Evolutionary conservation across 768 basidiomycete genomes (phyloP), one percentile per base, ranked within the genome.

Genomic region (Amyloporia xantha): DNA sequence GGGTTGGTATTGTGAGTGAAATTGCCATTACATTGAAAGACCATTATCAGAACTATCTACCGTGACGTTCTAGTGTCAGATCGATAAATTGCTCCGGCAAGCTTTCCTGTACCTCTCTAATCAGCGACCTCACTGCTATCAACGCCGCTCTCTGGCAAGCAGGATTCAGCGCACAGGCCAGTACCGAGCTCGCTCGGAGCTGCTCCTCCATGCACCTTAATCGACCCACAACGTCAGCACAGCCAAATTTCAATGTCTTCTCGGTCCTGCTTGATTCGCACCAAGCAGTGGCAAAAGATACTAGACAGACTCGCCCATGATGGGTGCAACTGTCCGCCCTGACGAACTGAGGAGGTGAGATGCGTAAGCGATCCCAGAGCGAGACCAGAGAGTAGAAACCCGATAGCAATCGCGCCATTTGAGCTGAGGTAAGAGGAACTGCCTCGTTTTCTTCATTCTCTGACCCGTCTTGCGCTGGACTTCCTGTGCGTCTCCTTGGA

Each of bases 241-340:
- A 58, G 21, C 59, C 44, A 27, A 57, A 56, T 35, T 56, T 37
- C 27, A 59, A 52, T 40, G 58, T 63, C 41, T 53, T 52, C 36
- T 59, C 56, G 37, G 60, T 58, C 35, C 53, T 49, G 20, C 55
- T 55, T 15, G 61, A 66, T 13, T 62, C 58, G 10, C 46, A 41
- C 69, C 71, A 74, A 36, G 65, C 58, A 42, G 59, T 50, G 46
- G 48, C 54, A 71, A 72, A 75, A 26, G 64, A 68, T 24, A 55
- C 48, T 15, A 66, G 30, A 50, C 74, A 75, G 13, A 57, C 59
- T 37, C 60, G 63, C 38, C 49, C 49, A 56, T 73, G 72, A 44
- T 62, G 61, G 41, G 52, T 54, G 59, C 73, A 74, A n/a, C 53
- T 56, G 13, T 59, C 57, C 12, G 59, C 53, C 15, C 54, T 55